Percentiles rank a stretch among this genome's conserved stretches.
Conservation (phyloP, 768 basidiomycete genomes). For the Boletales sp. region DNA sequence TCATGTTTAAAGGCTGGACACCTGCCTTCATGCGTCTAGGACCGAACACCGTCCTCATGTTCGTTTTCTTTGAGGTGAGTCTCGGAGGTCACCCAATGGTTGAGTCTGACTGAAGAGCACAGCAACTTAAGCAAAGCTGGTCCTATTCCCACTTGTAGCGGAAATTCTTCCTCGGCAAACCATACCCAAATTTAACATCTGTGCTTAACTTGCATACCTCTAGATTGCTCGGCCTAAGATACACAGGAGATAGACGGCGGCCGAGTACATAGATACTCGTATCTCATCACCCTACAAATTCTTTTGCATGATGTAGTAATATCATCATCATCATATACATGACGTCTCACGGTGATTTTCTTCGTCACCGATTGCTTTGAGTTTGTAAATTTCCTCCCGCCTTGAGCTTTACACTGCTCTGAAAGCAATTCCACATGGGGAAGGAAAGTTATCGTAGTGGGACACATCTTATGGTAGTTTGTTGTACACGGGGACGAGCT, state of each 20-base stretch:
- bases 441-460: no score
- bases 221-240: not conserved
- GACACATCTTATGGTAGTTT: no score
- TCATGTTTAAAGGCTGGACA: conserved; percentile 88
- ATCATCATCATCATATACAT: not conserved
- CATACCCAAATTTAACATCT: conserved; percentile 5
- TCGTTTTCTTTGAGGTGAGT: conserved; percentile 78
- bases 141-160: conserved; percentile 8
- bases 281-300: not conserved
- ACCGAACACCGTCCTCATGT: conserved; percentile 81
- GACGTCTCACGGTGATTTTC: no score
- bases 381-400: no score
- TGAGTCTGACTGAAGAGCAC: conserved; percentile 8
- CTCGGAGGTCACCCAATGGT: not conserved
- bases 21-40: conserved; percentile 82
- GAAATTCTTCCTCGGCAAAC: no score
- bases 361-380: no score
- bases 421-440: no score
- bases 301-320: conserved; percentile 1
- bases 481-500: no score
- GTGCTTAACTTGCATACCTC: not conserved
- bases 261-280: conserved; percentile 2
- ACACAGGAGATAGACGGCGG: not conserved
- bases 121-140: conserved; percentile 77
- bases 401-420: no score